These are phyloP conservation scores for Phytophthora multivora DNA, from an alignment of 352 stramenopile genomes.

Conservation along the genomic window DNA sequence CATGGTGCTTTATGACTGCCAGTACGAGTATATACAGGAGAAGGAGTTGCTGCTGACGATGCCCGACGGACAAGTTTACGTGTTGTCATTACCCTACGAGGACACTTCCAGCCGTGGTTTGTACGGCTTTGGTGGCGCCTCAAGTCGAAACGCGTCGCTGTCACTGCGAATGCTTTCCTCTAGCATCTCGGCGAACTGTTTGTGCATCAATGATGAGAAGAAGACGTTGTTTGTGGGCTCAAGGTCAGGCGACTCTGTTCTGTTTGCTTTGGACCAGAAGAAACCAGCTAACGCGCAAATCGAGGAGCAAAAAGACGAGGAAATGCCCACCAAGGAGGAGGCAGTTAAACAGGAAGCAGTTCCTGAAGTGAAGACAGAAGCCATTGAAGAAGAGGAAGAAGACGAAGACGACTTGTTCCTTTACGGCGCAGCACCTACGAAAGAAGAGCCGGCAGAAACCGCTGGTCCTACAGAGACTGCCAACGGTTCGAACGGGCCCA, in stretches of 20 bases:
- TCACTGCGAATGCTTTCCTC: conserved; percentile 62
- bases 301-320: conserved; percentile 28
- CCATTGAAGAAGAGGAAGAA: conserved; percentile 42
- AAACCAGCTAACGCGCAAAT: conserved; percentile 27
- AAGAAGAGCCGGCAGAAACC: conserved; percentile 26
- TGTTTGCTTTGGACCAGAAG: conserved; percentile 65
- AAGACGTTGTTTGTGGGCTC: conserved; percentile 86
- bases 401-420: conserved; percentile 82
- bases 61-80: conserved; percentile 62
- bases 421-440: conserved; percentile 53
- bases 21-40: conserved; percentile 69
- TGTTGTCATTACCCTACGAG: conserved; percentile 68
- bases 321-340: conserved; percentile 34
- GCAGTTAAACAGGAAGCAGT: conserved; percentile 13
- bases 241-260: conserved; percentile 73
- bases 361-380: conserved; percentile 21
- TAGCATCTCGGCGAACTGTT: conserved; percentile 53
- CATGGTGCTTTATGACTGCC: conserved; percentile 67
- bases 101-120: conserved; percentile 44
- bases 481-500: conserved; percentile 11
- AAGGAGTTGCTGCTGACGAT: conserved; percentile 75
- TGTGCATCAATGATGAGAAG: conserved; percentile 63
- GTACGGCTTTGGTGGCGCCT: conserved; percentile 30
- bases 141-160: conserved; percentile 39
- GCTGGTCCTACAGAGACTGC: neutral